A percentile compares a stretch with the other conserved stretches of the same genome.
Evolutionary conservation across 495 filamentous ascomycete genomes (phyloP).

Genomic region (Xylaria grammica): DNA sequence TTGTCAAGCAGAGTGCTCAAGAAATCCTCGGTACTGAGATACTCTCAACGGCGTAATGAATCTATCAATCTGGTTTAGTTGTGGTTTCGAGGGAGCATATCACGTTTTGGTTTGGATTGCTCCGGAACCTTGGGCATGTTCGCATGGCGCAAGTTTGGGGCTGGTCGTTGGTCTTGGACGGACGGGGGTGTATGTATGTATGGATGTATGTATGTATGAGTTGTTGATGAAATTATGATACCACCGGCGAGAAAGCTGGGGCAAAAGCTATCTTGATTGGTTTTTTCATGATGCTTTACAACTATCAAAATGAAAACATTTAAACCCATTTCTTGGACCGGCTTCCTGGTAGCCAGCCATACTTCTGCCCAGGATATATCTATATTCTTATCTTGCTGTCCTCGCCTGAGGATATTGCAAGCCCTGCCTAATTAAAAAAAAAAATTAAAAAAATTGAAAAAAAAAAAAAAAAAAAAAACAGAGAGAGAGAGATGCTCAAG

Average conservation of each 20-base stretch:
- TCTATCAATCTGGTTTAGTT: not conserved
- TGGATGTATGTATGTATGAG: not conserved
- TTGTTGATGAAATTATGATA: slow-evolving; percentile 1
- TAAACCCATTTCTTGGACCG: not conserved
- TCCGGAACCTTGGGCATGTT: not conserved
- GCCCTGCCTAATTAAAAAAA: too few relatives aligned
- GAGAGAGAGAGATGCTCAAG: too few relatives aligned
- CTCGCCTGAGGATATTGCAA: too few relatives aligned
- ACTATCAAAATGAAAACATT: not conserved
- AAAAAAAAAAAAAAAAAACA: too few relatives aligned
- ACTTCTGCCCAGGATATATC: too few relatives aligned
- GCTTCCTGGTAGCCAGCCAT: too few relatives aligned
- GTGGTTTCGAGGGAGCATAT: not conserved
- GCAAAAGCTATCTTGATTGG: too few relatives aligned
- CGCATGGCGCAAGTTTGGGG: not conserved
- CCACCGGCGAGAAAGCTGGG: slow-evolving; percentile 8
- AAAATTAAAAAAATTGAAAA: too few relatives aligned
- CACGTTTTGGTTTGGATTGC: not conserved
- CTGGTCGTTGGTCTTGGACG: too few relatives aligned
- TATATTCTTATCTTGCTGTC: too few relatives aligned
- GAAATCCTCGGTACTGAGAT: slow-evolving; percentile 57
- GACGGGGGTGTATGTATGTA: too few relatives aligned
- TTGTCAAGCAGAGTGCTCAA: slow-evolving; percentile 81
- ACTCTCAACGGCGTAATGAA: slow-evolving; percentile 24
- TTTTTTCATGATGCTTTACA: not conserved